These are phyloP conservation scores for Erythrophleum fordii DNA, from an alignment of 306 rosid genomes.

Conservation along the genomic window DNA sequence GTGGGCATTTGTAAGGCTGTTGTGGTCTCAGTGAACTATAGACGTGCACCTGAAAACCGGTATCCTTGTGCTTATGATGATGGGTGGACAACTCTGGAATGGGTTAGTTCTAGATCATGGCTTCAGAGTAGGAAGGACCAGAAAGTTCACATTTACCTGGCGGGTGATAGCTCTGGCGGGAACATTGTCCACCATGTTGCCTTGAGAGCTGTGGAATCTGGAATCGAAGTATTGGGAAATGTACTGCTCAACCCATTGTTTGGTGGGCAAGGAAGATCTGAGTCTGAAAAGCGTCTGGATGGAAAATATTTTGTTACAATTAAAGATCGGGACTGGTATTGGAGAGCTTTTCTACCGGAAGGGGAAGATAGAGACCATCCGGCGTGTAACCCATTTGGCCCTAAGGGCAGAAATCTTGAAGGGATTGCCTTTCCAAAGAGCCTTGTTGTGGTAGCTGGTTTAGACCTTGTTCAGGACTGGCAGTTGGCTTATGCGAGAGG, in stretches of 20 bases:
- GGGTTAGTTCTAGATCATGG: slow-evolving; percentile 88
- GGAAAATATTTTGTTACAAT: slow-evolving; percentile 89
- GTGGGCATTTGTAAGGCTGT: slow-evolving; percentile 85
- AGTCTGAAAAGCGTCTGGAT: slow-evolving; percentile 74
- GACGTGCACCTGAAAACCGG: slow-evolving; percentile 88
- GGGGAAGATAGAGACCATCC: slow-evolving; percentile 96
- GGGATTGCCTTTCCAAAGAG: slow-evolving; percentile 83
- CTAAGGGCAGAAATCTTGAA: slow-evolving; percentile 62
- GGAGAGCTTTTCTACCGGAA: slow-evolving; percentile 98
- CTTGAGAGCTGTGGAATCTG: slow-evolving; percentile 65
- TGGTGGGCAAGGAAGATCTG: slow-evolving; percentile 86
- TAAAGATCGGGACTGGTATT: slow-evolving; percentile 93
- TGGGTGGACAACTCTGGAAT: slow-evolving; percentile 85
- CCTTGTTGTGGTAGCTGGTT: slow-evolving; percentile 95
- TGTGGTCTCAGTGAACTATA: slow-evolving; percentile 85
- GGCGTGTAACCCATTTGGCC: slow-evolving; percentile 96
- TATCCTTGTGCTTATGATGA: slow-evolving; percentile 94
- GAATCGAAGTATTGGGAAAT: slow-evolving; percentile 77
- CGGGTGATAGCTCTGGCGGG: slow-evolving; percentile 98
- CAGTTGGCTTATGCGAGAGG: slow-evolving; percentile 88
- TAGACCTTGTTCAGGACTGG: slow-evolving; percentile 96
- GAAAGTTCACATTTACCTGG: slow-evolving; percentile 80
- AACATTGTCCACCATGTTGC: slow-evolving; percentile 97
- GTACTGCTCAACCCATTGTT: slow-evolving; percentile 91
- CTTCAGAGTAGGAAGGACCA: slow-evolving; percentile 78